Evolutionary conservation across 345 rosid species (phyloP).

Genomic region (Ceriops decandra): DNA sequence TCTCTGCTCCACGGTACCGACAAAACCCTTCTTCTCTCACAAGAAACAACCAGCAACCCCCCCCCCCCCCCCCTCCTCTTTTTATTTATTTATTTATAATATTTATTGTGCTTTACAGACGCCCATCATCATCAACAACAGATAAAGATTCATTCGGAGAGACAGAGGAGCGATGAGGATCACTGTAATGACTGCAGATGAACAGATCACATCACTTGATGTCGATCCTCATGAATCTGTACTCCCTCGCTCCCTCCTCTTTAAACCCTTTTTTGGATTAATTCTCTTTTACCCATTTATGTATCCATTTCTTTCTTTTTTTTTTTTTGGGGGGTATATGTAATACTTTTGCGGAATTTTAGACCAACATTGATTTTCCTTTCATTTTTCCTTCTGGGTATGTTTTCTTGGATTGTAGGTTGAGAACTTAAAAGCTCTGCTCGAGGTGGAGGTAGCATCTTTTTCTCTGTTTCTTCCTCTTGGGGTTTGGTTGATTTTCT

Average conservation of each 20-base stretch:
- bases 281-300: neutral
- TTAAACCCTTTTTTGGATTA: constrained; percentile 28
- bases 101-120: too few species aligned
- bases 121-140: too few species aligned
- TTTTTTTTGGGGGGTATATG: neutral
- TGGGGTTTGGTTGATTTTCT: neutral
- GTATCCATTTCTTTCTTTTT: neutral
- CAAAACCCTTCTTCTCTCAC: constrained; percentile 4
- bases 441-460: constrained; percentile 83
- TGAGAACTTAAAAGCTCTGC: constrained; percentile 93
- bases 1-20: neutral
- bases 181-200: constrained; percentile 88
- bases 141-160: neutral
- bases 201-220: constrained; percentile 72
- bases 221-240: constrained; percentile 88
- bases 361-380: constrained; percentile 12
- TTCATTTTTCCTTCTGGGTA: neutral
- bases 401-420: constrained; percentile 41
- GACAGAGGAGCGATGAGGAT: constrained; percentile 53
- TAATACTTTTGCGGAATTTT: too few species aligned
- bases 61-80: too few species aligned
- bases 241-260: neutral
- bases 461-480: neutral
- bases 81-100: too few species aligned
- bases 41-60: neutral